A percentile compares a stretch with the other conserved stretches of the same genome.
phyloP scores from a whole-genome alignment of 805 yeast genomes.

The Lachancea kluyveri region DNA sequence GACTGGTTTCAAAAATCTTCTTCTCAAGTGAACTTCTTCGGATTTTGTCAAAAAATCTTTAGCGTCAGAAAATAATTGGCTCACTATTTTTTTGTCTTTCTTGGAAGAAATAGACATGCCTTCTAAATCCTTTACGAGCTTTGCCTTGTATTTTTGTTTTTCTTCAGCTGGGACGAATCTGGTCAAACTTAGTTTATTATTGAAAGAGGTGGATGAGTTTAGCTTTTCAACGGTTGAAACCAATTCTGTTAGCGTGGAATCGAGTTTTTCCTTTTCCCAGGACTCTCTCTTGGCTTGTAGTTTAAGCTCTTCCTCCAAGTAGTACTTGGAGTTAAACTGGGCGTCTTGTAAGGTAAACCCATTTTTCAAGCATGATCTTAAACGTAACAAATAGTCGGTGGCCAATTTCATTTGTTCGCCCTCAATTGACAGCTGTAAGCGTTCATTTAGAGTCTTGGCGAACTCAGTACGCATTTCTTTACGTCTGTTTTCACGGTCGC shows the following conservation, averaged over 20 bases:
- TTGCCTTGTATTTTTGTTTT: conserved; percentile 18
- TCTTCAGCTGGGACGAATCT: conserved; percentile 29
- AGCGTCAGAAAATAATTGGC: conserved; percentile 36
- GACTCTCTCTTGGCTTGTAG: conserved; percentile 35
- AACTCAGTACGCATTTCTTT: conserved; percentile 27
- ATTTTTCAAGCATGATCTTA: conserved; percentile 49
- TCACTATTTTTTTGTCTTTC: conserved; percentile 35
- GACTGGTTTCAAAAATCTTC: conserved; percentile 49
- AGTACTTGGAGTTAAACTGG: conserved; percentile 48
- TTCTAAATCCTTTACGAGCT: conserved; percentile 21
- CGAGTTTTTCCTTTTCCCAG: conserved; percentile 25
- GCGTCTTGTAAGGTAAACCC: conserved; percentile 58
- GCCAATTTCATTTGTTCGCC: conserved; percentile 34
- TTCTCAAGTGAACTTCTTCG: conserved; percentile 37
- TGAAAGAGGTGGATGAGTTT: conserved; percentile 20
- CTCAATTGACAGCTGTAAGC: conserved; percentile 18
- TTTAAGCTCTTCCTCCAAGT: conserved; percentile 39
- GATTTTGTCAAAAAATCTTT: conserved; percentile 25
- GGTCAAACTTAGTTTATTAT: conserved; percentile 21
- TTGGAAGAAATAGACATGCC: conserved; percentile 8
- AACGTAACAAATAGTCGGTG: conserved; percentile 46
- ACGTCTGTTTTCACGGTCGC: conserved; percentile 39
- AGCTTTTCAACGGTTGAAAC: conserved; percentile 10
- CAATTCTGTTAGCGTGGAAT: conserved; percentile 17
- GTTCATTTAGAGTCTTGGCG: conserved; percentile 18